These are phyloP conservation scores for Neurospora sp. DNA, from an alignment of 495 filamentous ascomycete genomes.

Conservation along the genomic window DNA sequence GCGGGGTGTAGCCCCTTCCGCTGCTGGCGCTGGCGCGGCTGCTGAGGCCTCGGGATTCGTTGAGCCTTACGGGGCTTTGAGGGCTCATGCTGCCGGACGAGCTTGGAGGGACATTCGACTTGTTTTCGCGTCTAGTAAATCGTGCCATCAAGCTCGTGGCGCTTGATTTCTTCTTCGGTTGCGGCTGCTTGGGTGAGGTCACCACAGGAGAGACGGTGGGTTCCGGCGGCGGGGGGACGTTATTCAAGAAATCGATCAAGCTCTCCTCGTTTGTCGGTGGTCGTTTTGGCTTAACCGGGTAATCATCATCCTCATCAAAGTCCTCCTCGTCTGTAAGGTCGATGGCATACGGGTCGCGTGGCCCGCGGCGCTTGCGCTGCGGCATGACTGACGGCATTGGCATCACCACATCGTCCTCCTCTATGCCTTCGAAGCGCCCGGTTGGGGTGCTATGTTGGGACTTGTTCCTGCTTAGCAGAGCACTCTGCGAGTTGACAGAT, in stretches of 20 bases:
- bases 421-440: conserved; percentile 14
- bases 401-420: conserved; percentile 35
- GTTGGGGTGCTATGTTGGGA: conserved; percentile 5
- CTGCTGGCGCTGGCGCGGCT: conserved; percentile 20
- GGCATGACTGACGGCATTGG: conserved; percentile 23
- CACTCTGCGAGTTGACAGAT: conserved; percentile 44
- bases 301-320: conserved; percentile 36
- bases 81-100: conserved; percentile 2
- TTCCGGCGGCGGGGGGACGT: conserved; percentile 61
- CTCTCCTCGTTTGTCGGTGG: conserved; percentile 53
- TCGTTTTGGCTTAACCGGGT: conserved; percentile 22
- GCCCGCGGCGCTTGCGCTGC: conserved; percentile 61
- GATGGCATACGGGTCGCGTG: conserved; percentile 85
- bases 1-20: conserved; percentile 33
- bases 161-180: conserved; percentile 51
- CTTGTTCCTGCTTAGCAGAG: conserved; percentile 30
- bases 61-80: conserved; percentile 12
- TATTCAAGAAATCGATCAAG: conserved; percentile 80
- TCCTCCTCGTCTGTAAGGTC: conserved; percentile 78
- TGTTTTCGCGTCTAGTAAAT: conserved; percentile 37
- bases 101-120: not conserved
- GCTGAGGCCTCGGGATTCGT: conserved; percentile 22
- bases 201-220: conserved; percentile 32
- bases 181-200: conserved; percentile 18
- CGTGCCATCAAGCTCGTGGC: conserved; percentile 53